phyloP scores from a whole-genome alignment of 1,139 yeast species.

The Suzukiozyma palmioleophila region DNA sequence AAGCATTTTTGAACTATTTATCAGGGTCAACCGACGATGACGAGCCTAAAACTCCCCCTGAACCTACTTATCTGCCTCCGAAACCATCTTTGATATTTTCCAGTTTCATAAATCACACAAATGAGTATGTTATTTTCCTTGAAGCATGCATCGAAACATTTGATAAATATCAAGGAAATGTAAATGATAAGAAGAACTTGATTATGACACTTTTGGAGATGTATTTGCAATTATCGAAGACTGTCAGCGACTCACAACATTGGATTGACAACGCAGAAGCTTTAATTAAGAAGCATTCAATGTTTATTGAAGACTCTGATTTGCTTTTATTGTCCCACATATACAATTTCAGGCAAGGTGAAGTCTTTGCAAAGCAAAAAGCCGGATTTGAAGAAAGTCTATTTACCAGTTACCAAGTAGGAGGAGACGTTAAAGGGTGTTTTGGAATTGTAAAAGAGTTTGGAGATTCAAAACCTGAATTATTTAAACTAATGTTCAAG shows the following conservation, averaged over 20 bases:
- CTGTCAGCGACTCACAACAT: slow-evolving; percentile 24
- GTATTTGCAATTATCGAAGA: slow-evolving; percentile 59
- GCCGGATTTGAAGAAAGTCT: slow-evolving; percentile 57
- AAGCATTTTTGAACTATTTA: slow-evolving; percentile 66
- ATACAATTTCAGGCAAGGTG: slow-evolving; percentile 52
- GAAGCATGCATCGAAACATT: slow-evolving; percentile 88
- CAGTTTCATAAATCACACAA: slow-evolving; percentile 77
- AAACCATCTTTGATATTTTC: slow-evolving; percentile 83
- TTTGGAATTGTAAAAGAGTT: slow-evolving; percentile 52
- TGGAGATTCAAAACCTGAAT: slow-evolving; percentile 59
- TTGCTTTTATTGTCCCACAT: slow-evolving; percentile 65
- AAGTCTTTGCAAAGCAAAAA: slow-evolving; percentile 29
- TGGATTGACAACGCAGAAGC: slow-evolving; percentile 68
- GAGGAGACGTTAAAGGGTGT: slow-evolving; percentile 56
- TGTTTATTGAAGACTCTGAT: slow-evolving; percentile 52
- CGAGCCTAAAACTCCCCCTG: slow-evolving; percentile 9
- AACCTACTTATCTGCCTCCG: slow-evolving; percentile 88
- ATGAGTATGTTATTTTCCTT: slow-evolving; percentile 86
- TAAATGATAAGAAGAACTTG: slow-evolving; percentile 65
- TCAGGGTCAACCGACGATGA: slow-evolving; percentile 22
- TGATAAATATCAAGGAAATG: slow-evolving; percentile 69
- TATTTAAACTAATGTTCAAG: slow-evolving; percentile 63
- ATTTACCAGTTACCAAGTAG: slow-evolving; percentile 59
- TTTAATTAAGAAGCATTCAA: slow-evolving; percentile 42
- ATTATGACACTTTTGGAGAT: slow-evolving; percentile 77